Base-by-base conservation (phyloP, 2,329 filamentous ascomycete species). In the Talaromyces sp. region DNA sequence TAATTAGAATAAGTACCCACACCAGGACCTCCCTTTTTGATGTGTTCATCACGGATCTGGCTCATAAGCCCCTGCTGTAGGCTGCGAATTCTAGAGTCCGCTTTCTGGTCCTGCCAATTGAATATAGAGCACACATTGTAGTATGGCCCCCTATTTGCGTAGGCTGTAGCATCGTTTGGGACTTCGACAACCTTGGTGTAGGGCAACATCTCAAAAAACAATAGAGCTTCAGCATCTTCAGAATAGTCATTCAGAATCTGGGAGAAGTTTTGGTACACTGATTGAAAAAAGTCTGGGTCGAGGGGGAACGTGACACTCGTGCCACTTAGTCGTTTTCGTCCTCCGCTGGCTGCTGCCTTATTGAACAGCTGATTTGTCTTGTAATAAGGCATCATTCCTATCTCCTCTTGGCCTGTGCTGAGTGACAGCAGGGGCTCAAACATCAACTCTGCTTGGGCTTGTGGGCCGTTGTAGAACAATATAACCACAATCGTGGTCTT, bases 1-100 rank as follows among this genome's bases (percentile, higher is more conserved):
- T 86, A 82, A 56, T 89, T 77, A 4, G 82, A 82, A 16, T 79
- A 75, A 37, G 87, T 71, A 60, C 88, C 87, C 0, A 75, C 69
- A 65, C 77, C 80, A 1, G 74, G 74, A 0, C 85, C 69, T 70
- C 89, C 3, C 84, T 86, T 0, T 83, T 84, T 68, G 89, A 84
- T 66, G 87, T 71, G 62, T 81, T 82, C 1, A 85, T 86, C 0
- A 11, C 27, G 33, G 16, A 50, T 49, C n/a, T 35, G 31, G 10
- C n/a, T 24, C 47, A 56, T 56, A 24, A 63, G 24, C 9, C 24
- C 33, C 11, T 47, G 47, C 13, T 54, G 50, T n/a, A 63, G 54
- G 84, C 73, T 24, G 83, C 82, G 45, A 84, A 79, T 57, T 85
- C 76, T 45, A 85, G 79, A 61, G 22, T 64, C 62, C 10, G 19